These are phyloP conservation scores for Harringtonia lauricola DNA, from an alignment of 2,329 filamentous ascomycete species.

Conservation along the genomic window DNA sequence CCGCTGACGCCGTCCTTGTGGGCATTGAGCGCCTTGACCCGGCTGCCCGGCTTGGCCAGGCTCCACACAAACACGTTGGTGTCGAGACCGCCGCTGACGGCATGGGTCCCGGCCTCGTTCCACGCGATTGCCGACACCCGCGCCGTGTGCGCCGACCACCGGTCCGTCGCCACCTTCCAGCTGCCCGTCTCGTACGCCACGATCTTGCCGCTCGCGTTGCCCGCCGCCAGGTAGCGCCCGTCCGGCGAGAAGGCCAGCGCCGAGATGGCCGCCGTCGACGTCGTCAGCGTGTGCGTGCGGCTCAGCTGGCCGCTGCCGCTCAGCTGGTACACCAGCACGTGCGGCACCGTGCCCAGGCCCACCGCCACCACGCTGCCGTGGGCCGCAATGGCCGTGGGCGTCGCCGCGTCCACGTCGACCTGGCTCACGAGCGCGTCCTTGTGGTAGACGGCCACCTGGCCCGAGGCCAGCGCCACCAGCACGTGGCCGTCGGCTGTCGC, in stretches of 20 bases:
- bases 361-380: conserved; percentile 59
- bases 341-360: conserved; percentile 53
- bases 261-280: conserved; percentile 62
- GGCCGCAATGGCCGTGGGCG: conserved; percentile 62
- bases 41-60: conserved; percentile 67
- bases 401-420: conserved; percentile 44
- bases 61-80: conserved; percentile 93
- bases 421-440: conserved; percentile 50
- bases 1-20: conserved; percentile 95
- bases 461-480: conserved; percentile 45
- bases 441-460: conserved; percentile 39
- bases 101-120: conserved; percentile 66
- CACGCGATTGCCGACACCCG: conserved; percentile 54
- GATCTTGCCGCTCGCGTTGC: conserved; percentile 79
- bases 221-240: conserved; percentile 69
- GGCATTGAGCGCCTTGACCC: conserved; percentile 75
- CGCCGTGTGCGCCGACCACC: conserved; percentile 51
- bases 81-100: conserved; percentile 77
- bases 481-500: conserved; percentile 36
- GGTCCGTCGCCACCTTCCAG: conserved; percentile 67
- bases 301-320: conserved; percentile 41
- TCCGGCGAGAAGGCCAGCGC: conserved; percentile 72
- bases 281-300: conserved; percentile 47
- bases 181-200: conserved; percentile 56
- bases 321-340: conserved; percentile 64